A percentile compares a stretch with the other conserved stretches of the same genome.
These are phyloP conservation scores for Hypoxylon perforatum DNA, from an alignment of 495 filamentous ascomycete genomes.

Conservation along the genomic window DNA sequence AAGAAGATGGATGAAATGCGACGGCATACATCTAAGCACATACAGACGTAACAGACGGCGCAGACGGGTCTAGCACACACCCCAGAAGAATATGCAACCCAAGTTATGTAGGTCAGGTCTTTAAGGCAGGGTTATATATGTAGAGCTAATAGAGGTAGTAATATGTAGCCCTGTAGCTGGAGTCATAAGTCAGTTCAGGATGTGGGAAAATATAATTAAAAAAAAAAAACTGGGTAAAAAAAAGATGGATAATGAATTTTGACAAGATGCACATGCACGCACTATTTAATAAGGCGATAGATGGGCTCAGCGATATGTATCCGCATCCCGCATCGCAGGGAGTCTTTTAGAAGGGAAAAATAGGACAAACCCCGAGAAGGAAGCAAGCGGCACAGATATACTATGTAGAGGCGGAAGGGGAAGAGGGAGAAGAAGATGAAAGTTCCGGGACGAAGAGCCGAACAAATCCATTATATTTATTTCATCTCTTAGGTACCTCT, in stretches of 20 bases:
- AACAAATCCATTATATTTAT: conserved; percentile 15
- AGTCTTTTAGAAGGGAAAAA: not conserved
- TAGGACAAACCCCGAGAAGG: not conserved
- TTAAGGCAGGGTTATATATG: too few relatives aligned
- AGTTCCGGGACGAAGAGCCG: conserved; percentile 8
- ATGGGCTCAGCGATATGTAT: not conserved
- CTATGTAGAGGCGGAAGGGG: too few relatives aligned
- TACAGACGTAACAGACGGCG: conserved; percentile 8
- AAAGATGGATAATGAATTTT: conserved; percentile 27
- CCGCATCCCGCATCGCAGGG: not conserved
- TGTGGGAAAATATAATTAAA: conserved; percentile 7
- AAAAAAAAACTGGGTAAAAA: conserved; percentile 33
- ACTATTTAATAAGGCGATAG: conserved; percentile 25
- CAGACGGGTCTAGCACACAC: conserved; percentile 34
- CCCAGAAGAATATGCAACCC: conserved; percentile 23
- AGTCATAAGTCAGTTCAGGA: conserved; percentile 1
- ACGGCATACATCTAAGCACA: conserved; percentile 31
- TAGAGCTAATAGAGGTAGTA: too few relatives aligned
- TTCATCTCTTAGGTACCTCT: not conserved
- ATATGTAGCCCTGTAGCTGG: too few relatives aligned
- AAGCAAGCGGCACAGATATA: conserved; percentile 3
- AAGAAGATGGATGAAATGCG: conserved; percentile 39
- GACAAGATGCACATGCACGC: conserved; percentile 14
- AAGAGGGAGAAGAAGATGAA: conserved; percentile 5
- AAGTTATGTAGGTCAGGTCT: conserved; percentile 7